phyloP scores from a whole-genome alignment of 345 rosid genomes.

The Acer campestre region DNA sequence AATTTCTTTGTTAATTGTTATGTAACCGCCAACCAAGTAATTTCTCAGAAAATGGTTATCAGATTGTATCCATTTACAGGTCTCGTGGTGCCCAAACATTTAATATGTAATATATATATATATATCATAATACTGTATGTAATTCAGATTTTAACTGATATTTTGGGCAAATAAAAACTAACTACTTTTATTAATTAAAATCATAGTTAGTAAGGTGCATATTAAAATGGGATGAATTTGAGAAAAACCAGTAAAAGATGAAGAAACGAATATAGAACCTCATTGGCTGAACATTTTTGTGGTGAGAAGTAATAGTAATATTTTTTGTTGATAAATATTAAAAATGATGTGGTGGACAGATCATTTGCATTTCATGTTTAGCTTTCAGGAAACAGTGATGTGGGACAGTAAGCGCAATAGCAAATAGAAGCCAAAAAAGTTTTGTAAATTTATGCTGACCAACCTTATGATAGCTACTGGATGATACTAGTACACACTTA shows the following conservation, averaged over 20 bases:
- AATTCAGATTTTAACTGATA: neutral
- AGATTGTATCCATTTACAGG: neutral
- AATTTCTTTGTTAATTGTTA: too few species aligned
- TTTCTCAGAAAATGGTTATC: neutral
- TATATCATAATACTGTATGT: neutral
- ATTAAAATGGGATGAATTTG: too few species aligned
- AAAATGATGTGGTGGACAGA: too few species aligned
- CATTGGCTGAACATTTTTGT: neutral
- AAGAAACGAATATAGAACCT: neutral
- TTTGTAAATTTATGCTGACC: too few species aligned
- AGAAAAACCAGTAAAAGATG: neutral
- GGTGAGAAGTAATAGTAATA: neutral
- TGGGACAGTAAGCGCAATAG: constrained; percentile 3
- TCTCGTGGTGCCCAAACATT: too few species aligned
- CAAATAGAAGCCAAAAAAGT: neutral
- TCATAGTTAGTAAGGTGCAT: neutral
- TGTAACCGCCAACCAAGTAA: neutral
- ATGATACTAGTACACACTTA: too few species aligned
- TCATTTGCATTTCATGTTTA: neutral
- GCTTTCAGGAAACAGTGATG: constrained; percentile 14
- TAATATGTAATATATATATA: too few species aligned
- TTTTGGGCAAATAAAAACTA: too few species aligned
- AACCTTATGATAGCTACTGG: too few species aligned
- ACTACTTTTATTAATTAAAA: neutral
- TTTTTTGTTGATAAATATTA: neutral